phyloP scores from a whole-genome alignment of 2,329 filamentous ascomycete genomes.

The Stagonosporopsis vannaccii region DNA sequence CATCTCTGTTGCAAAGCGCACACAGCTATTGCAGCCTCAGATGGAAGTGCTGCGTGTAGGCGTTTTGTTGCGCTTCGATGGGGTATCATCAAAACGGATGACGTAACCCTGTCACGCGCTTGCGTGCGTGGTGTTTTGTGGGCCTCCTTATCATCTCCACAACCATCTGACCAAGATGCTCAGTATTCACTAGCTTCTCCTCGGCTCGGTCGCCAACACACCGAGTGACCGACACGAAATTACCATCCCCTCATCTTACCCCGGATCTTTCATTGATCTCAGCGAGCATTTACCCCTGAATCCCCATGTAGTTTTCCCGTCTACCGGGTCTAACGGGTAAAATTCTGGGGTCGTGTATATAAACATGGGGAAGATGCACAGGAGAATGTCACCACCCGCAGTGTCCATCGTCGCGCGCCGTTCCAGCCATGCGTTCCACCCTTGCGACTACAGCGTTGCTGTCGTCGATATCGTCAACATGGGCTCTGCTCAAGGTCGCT shows the following conservation, averaged over 20 bases:
- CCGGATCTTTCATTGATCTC: constrained; percentile 18
- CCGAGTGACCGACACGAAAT: constrained; percentile 24
- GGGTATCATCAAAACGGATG: constrained; percentile 1
- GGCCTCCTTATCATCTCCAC: constrained; percentile 9
- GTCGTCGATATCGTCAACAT: constrained; percentile 19
- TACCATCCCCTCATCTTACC: constrained; percentile 26
- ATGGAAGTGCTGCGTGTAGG: background rate
- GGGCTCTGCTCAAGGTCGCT: constrained; percentile 26
- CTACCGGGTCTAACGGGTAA: constrained; percentile 24
- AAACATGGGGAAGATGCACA: background rate
- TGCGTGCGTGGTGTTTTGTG: constrained; percentile 17
- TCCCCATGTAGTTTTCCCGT: constrained; percentile 30
- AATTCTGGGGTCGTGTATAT: constrained; percentile 16
- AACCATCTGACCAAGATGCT: background rate
- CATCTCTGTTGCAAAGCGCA: background rate
- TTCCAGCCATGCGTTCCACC: constrained; percentile 24
- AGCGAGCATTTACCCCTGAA: constrained; percentile 7
- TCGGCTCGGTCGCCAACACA: constrained; percentile 23
- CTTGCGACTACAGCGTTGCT: constrained; percentile 18
- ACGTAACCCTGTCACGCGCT: constrained; percentile 18
- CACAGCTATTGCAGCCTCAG: background rate
- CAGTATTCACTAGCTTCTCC: constrained; percentile 1
- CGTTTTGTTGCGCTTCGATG: background rate
- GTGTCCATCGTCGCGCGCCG: background rate
- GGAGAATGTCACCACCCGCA: background rate